Base-by-base conservation (phyloP, 2,329 filamentous ascomycete genomes). In the Talaromyces atroroseus region DNA sequence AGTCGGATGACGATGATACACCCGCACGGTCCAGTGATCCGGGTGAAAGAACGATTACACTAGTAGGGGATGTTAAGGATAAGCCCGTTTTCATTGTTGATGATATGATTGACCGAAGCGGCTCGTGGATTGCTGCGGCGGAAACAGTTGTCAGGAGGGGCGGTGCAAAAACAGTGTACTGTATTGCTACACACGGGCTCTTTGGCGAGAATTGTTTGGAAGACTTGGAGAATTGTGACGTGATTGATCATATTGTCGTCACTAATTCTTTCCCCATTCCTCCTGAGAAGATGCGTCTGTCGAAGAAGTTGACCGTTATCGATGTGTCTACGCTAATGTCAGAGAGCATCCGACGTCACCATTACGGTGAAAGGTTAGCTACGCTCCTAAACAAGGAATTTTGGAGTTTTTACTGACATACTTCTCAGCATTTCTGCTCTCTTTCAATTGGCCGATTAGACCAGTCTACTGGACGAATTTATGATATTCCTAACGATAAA, bases 31-130 rank as follows among this genome's bases (percentile, higher is more conserved):
- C 87, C 65, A 85, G 92, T 63, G 84, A 87, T 11, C 86, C 87
- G 59, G 80, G 92, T 21, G 94, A 99, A 76, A 91, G 92, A 68
- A 96, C 92, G 78, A 95, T 99, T 65, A 99, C 94, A 0, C 80
- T 99, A n/a, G 94, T 99, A 14, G 94, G 94, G 59, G 90, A 97
- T 66, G 94, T 99, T 59, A 88, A 86, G 68, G 85, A 90, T 68
- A 85, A 90, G 58, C 87, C 90, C 0, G 94, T 97, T 54, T 88
- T 99, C 69, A 91, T 99, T 59, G 89, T 99, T 50, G 94, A 99
- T 71, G 94, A 99, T 71, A 97, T 99, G 89, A 96, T 99, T 67
- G 94, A 99, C 76, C 96, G 96, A 76, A 86, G 91, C 10, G 90
- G 88, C 14, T 96, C 90, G 6, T 99, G 94, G 94, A 95, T 99